Conservation (phyloP, 2,329 filamentous ascomycete species). For the Pyrenochaeta sp. region DNA sequence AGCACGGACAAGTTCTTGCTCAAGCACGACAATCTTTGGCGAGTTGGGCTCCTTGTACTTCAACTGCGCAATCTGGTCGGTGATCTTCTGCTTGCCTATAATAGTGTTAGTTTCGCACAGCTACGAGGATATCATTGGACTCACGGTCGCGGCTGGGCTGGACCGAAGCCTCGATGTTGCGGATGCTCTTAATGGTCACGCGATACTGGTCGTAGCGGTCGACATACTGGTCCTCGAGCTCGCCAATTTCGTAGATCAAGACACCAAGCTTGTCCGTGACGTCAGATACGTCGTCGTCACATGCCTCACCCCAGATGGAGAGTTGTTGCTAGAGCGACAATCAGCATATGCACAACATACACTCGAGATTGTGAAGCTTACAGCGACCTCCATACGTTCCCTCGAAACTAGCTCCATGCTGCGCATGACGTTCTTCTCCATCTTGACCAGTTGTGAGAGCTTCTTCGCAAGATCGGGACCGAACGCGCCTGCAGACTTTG, state of each 20-base stretch:
- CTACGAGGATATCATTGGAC: slow-evolving; percentile 44
- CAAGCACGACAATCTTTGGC: slow-evolving; percentile 94
- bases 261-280: slow-evolving; percentile 99
- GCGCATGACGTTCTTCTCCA: slow-evolving; percentile 99
- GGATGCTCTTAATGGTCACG: slow-evolving; percentile 98
- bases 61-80: slow-evolving; percentile 96
- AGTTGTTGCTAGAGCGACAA: slow-evolving; percentile 81
- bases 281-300: slow-evolving; percentile 97
- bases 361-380: slow-evolving; percentile 62
- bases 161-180: slow-evolving; percentile 98
- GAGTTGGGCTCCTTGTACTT: slow-evolving; percentile 99
- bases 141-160: slow-evolving; percentile 96
- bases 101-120: slow-evolving; percentile 7
- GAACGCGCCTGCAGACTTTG: slow-evolving; percentile 78
- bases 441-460: slow-evolving; percentile 97
- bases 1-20: slow-evolving; percentile 97
- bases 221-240: slow-evolving; percentile 97
- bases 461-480: slow-evolving; percentile 94
- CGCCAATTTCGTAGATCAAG: slow-evolving; percentile 96
- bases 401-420: slow-evolving; percentile 94
- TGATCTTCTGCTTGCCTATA: slow-evolving; percentile 97
- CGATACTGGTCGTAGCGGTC: slow-evolving; percentile 99
- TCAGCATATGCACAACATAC: slow-evolving; percentile 26
- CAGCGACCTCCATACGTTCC: slow-evolving; percentile 97
- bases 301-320: slow-evolving; percentile 94